These are phyloP conservation scores for Dovyalis caffra DNA, from an alignment of 345 rosid genomes.

Conservation along the genomic window DNA sequence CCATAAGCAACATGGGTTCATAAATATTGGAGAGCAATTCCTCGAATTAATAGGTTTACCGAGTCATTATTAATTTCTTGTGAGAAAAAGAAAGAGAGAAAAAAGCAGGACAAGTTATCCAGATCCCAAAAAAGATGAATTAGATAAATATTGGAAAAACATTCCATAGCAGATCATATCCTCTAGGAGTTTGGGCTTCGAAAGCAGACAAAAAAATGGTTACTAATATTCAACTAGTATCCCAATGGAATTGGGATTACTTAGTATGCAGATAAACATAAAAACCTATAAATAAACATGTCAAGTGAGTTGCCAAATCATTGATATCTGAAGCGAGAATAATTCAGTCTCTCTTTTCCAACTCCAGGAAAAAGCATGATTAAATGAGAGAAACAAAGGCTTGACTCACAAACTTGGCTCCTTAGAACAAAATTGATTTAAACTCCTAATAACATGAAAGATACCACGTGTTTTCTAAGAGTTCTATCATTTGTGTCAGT, in stretches of 20 bases:
- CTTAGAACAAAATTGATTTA: background rate
- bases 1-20: background rate
- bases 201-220: background rate
- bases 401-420: background rate
- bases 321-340: background rate
- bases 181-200: background rate
- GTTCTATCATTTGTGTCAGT: too few relatives aligned
- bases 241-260: background rate
- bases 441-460: too few relatives aligned
- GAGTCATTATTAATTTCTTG: background rate
- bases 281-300: background rate
- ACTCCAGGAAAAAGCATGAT: too few relatives aligned
- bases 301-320: background rate
- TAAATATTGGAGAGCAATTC: too few relatives aligned
- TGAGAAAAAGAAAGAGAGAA: too few relatives aligned
- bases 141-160: background rate
- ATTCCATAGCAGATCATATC: too few relatives aligned
- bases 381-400: background rate
- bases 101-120: too few relatives aligned
- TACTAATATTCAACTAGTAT: background rate
- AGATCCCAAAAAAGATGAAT: background rate
- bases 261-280: background rate
- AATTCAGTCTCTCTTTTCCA: background rate
- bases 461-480: too few relatives aligned
- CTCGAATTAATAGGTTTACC: background rate